Conservation (phyloP, 805 yeast species). For the Metschnikowia proteae region DNA sequence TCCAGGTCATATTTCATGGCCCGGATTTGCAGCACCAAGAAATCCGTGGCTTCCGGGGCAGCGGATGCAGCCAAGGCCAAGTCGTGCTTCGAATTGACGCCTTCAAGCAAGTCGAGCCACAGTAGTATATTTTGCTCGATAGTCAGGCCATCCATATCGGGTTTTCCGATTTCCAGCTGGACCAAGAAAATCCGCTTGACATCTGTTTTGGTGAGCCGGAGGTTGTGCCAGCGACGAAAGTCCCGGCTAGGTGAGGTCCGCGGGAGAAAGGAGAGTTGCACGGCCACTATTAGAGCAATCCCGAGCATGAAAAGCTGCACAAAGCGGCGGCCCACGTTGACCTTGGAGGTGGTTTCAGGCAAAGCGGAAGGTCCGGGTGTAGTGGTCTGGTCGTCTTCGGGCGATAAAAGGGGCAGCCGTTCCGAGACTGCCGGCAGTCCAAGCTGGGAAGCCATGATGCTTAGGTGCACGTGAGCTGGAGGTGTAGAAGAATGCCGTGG, state of each 20-base stretch:
- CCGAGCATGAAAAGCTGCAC: slow-evolving; percentile 49
- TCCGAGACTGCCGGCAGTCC: neutral
- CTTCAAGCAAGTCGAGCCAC: slow-evolving; percentile 29
- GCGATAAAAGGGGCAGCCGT: neutral
- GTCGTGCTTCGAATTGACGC: slow-evolving; percentile 19
- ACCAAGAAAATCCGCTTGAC: slow-evolving; percentile 58
- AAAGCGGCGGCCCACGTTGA: slow-evolving; percentile 24
- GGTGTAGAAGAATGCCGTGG: no score
- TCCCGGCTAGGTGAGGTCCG: slow-evolving; percentile 81
- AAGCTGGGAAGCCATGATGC: neutral
- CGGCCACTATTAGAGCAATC: slow-evolving; percentile 46
- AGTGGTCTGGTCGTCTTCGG: neutral
- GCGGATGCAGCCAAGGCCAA: slow-evolving; percentile 25
- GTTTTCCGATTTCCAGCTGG: slow-evolving; percentile 16
- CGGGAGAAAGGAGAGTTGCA: slow-evolving; percentile 73
- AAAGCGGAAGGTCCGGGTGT: neutral
- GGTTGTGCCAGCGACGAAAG: slow-evolving; percentile 68
- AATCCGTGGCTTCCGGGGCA: slow-evolving; percentile 23
- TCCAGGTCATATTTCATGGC: slow-evolving; percentile 26
- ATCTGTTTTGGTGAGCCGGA: slow-evolving; percentile 63
- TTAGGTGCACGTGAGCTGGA: neutral
- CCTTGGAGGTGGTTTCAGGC: neutral
- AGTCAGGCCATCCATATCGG: slow-evolving; percentile 16
- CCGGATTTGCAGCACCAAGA: slow-evolving; percentile 26
- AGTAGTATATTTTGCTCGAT: slow-evolving; percentile 25